phyloP scores from a whole-genome alignment of 2,329 filamentous ascomycete genomes.

The Apiospora koreana region DNA sequence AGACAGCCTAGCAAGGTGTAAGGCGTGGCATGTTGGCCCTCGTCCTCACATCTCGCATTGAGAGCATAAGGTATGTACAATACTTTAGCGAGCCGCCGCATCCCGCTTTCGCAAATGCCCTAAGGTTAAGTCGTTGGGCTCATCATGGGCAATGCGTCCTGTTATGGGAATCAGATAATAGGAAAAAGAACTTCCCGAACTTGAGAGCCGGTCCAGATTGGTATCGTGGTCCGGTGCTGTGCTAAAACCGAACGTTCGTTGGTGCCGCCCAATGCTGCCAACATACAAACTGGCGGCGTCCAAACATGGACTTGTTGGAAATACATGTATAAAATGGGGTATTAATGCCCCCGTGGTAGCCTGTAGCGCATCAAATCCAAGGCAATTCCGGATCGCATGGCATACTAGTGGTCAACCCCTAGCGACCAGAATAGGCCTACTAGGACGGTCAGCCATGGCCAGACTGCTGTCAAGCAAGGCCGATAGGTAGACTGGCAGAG shows the following conservation, averaged over 20 bases:
- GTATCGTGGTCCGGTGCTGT: background rate
- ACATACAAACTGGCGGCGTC: background rate
- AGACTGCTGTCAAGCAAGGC: background rate
- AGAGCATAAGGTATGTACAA: background rate
- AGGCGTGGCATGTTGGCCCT: background rate
- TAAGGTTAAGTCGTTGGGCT: background rate
- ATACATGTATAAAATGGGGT: constrained; percentile 2
- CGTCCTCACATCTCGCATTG: too few relatives aligned
- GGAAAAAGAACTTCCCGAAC: background rate
- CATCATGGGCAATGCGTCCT: background rate
- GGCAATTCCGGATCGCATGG: constrained; percentile 3
- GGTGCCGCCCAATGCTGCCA: background rate
- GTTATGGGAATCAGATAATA: background rate
- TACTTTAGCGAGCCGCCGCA: background rate
- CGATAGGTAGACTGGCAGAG: background rate
- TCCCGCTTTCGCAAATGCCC: background rate
- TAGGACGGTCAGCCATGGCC: background rate
- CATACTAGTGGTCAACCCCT: background rate
- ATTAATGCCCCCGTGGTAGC: constrained; percentile 1
- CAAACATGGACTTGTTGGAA: background rate
- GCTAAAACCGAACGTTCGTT: constrained; percentile 1
- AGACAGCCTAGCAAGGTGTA: background rate
- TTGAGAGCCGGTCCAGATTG: background rate
- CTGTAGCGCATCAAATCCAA: constrained; percentile 7
- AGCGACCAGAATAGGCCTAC: constrained; percentile 6